Conservation (phyloP, 2,329 filamentous ascomycete species). For the Alternaria sp. region DNA sequence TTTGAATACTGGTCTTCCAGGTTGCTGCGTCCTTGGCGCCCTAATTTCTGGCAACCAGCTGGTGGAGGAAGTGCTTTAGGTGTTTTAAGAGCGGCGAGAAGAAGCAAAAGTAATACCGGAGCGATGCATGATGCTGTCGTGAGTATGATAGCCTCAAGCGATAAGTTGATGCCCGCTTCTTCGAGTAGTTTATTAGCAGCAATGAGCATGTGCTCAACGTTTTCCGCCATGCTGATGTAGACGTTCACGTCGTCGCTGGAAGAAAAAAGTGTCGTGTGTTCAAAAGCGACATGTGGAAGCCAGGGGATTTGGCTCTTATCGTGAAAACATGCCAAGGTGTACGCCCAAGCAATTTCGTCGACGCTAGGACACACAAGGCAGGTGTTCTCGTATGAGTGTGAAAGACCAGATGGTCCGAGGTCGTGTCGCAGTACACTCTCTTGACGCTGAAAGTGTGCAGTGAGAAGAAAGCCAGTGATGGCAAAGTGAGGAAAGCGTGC, state of each 20-base stretch:
- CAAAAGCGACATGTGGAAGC: conserved; percentile 6
- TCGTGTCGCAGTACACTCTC: neutral
- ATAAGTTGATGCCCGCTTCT: conserved; percentile 24
- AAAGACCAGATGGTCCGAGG: conserved; percentile 1
- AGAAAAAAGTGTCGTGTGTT: conserved; percentile 12
- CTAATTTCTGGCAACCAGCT: conserved; percentile 62
- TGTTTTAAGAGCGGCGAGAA: conserved; percentile 36
- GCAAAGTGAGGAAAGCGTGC: conserved; percentile 24
- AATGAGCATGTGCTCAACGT: conserved; percentile 29
- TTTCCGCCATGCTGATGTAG: conserved; percentile 26
- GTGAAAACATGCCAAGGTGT: conserved; percentile 21
- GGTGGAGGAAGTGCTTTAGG: conserved; percentile 39
- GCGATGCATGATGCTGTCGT: conserved; percentile 26
- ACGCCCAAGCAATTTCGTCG: conserved; percentile 9
- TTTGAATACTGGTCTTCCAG: conserved; percentile 65
- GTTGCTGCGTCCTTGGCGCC: conserved; percentile 60
- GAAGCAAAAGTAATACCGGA: conserved; percentile 34
- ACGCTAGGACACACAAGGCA: conserved; percentile 26
- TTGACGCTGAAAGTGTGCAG: neutral
- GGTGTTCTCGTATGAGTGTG: conserved; percentile 10
- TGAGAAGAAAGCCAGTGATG: neutral
- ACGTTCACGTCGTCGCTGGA: neutral
- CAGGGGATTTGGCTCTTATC: conserved; percentile 26
- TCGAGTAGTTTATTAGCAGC: conserved; percentile 21
- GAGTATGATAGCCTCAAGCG: conserved; percentile 30